Evolutionary conservation across 345 rosid genomes (phyloP), one percentile per base, ranked within the genome.

Genomic region (Combretum micranthum): DNA sequence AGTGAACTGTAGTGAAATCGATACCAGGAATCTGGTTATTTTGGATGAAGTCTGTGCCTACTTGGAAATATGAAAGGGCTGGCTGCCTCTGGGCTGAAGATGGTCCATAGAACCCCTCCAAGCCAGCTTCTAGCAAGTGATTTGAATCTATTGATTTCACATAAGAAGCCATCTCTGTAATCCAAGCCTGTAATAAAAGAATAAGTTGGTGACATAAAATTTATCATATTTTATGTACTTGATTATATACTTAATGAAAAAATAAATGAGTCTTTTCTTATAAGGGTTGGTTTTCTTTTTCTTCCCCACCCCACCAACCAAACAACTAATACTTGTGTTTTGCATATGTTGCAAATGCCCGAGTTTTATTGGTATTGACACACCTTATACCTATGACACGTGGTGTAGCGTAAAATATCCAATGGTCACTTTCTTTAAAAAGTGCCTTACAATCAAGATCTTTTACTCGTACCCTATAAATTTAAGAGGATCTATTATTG

Each of bases 31-130:
- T 77, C 66, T 72, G 79, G 63, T 85, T 82, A 59, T 82, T 76
- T 12, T 79, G 67, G 50, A 82, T 72, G 75, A 85, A 85, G 72
- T 85, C 92, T 0, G 92, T 80, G 37, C 92, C 92, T 2, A 75
- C 72, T 16, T 70, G 81, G 47, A 82, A 80, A 62, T 74, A 66
- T 1, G 81, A 76, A 57, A 66, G 78, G 63, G 63, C 56, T 48
- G 74, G 81, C 68, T 78, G 88, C 68, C 76, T 76, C 47, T 80
- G 57, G 53, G 85, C 63, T 13, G 80, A 69, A 6, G 85, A 68
- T 26, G 55, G 75, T 14, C 84, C 86, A 32, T 85, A 85, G 62
- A 80, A 80, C n/a, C 91, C 88, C 64, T 82, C 88, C 59, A 82
- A 44, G n/a, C 88, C 91, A 20, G 62, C 75, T 70, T 85, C 86